Evolutionary conservation across 768 basidiomycete species (phyloP), one percentile per base, ranked within the genome.

Genomic region (Rhizopogon vulgaris): DNA sequence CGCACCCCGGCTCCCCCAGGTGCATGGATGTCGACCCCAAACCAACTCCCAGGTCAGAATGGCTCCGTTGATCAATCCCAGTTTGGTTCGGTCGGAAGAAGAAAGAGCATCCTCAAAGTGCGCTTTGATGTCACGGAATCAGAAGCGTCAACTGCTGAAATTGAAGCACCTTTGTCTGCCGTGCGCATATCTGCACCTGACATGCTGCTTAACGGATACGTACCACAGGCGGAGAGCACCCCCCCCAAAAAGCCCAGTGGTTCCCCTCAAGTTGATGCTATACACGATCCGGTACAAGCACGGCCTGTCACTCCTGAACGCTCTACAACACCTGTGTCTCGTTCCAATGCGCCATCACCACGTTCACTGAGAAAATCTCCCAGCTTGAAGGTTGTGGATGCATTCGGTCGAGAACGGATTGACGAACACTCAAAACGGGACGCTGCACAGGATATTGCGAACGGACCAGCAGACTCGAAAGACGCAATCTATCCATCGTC

Each of bases 1-100:
- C 78, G 78, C 52, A 88, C 84, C 0, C 85, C 86, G 38, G 80
- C 74, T n/a, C 78, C 77, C 3, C 85, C 87, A 17, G 87, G 87
- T 37, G 84, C 75, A 38, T 88, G 85, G 83, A 55, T 76, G 41
- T 65, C 69, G 2, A 86, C 87, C 12, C 84, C 86, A 3, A 74
- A 61, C 32, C 66, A 69, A 53, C 60, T 64, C 15, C 22, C 40
- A 2, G 49, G 57, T 14, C 53, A 60, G 24, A 51, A 17, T 39
- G 60, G 52, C 34, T 57, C 53, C 15, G 38, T 14, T 4, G 60
- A 62, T 39, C 68, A 66, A 41, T 66, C 66, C 25, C 68, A 61
- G 42, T 69, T 56, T 49, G 68, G 66, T 24, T 69, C 73, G 3
- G 49, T 68, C 17, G 71, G 64, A 48, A 64, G 59, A 54, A 67